A percentile compares a stretch with the other conserved stretches of the same genome.
Evolutionary conservation across 1,139 yeast species (phyloP).

Genomic region (Saccharomycopsis crataegensis): DNA sequence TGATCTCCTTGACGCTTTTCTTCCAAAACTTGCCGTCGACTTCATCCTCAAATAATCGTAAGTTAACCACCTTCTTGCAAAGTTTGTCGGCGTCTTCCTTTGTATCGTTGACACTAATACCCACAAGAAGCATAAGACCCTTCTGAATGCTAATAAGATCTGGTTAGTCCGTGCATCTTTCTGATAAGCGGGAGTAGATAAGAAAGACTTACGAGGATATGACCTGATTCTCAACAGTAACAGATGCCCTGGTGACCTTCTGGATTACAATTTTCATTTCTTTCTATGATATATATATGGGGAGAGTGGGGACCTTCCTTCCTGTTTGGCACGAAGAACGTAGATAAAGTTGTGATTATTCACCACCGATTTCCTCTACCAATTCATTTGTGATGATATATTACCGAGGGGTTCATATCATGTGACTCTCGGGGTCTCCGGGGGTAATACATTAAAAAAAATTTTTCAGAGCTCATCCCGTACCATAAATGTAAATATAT

Average conservation of each 20-base stretch:
- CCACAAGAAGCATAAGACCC: conserved; percentile 79
- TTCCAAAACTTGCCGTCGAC: conserved; percentile 53
- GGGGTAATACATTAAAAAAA: no score
- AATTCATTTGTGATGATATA: neutral
- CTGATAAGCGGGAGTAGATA: neutral
- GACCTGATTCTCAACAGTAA: conserved; percentile 62
- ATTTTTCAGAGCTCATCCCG: no score
- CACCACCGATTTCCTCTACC: no score
- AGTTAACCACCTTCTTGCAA: conserved; percentile 55
- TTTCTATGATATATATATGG: neutral
- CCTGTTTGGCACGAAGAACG: neutral
- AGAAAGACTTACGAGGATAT: conserved; percentile 58
- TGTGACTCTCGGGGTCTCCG: no score
- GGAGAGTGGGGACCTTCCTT: neutral
- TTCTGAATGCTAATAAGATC: conserved; percentile 42
- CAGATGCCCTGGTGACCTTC: conserved; percentile 80
- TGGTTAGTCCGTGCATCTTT: neutral
- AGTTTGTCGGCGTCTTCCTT: conserved; percentile 60
- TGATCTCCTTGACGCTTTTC: conserved; percentile 39
- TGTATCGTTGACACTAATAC: conserved; percentile 73
- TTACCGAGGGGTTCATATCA: no score
- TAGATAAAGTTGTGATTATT: neutral
- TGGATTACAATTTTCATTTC: conserved; percentile 83
- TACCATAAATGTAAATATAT: no score
- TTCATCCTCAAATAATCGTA: conserved; percentile 68